Evolutionary conservation across 2,329 filamentous ascomycete genomes (phyloP), one percentile per base, ranked within the genome.

Genomic region (Aureobasidium subglaciale): DNA sequence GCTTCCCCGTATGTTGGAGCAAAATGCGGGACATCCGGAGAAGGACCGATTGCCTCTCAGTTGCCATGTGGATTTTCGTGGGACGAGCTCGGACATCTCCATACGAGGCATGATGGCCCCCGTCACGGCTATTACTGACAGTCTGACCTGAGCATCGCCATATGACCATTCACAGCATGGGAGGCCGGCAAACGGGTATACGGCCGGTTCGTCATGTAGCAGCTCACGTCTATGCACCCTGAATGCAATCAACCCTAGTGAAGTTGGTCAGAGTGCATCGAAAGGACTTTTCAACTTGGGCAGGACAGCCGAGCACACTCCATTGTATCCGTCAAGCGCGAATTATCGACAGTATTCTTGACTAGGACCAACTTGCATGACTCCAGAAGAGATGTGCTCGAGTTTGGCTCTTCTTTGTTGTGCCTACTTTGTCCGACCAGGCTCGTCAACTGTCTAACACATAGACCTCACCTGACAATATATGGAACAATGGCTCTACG

Each of bases 21-120:
- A 42, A 4, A 30, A 42, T 42, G 49, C 35, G 49, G 49, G 35
- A 24, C 8, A n/a, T 34, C 27, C 20, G 27, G 25, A 53, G 25
- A 53, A 53, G 49, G 49, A 27, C 49, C 49, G 49, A 53, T 32
- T 53, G 13, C 49, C 25, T 5, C 27, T 11, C 16, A 29, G 24
- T 30, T 30, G 18, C 27, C 49, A 27, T 42, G 37, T 35, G 24
- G 3, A 16, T 13, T 24, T 53, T 34, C 20, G n/a, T n/a, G n/a
- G 13, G 13, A 34, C 18, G 34, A 41, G 18, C 27, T 9, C 29
- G 49, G 27, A 53, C 13, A 24, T 15, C 37, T 16, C 22, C 45
- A 37, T 27, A 34, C 20, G 20, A 49, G 45, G 22, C 16, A 22
- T 30, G 3, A n/a, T 8, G 6, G 6, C 4, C 34, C 46, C 25